These are phyloP conservation scores for Penicillium angulare DNA, from an alignment of 495 filamentous ascomycete genomes.

Conservation along the genomic window DNA sequence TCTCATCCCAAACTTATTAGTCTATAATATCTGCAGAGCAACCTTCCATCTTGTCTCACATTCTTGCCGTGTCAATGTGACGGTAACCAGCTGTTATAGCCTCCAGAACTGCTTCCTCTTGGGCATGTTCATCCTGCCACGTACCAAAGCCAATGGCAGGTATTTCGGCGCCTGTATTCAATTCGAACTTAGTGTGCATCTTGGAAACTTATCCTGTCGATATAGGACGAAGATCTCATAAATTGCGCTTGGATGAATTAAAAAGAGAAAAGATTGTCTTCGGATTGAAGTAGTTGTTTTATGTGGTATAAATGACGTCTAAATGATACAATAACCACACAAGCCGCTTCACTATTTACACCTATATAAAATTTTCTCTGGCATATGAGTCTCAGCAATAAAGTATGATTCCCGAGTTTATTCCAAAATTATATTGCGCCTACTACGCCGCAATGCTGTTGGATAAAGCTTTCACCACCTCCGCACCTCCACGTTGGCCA, in stretches of 20 bases:
- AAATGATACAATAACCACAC: background rate
- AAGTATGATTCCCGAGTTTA: background rate
- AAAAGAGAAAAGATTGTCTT: background rate
- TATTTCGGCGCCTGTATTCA: conserved; percentile 52
- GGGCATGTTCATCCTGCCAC: conserved; percentile 48
- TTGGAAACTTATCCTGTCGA: too few relatives aligned
- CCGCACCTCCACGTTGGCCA: conserved; percentile 35
- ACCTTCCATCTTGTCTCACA: conserved; percentile 33
- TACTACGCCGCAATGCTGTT: background rate
- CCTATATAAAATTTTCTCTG: background rate
- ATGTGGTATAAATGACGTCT: background rate
- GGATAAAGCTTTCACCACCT: conserved; percentile 23
- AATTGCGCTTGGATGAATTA: background rate
- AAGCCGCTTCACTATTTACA: conserved; percentile 1
- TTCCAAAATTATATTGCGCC: too few relatives aligned
- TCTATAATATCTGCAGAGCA: background rate
- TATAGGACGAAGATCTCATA: too few relatives aligned
- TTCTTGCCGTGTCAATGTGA: conserved; percentile 59
- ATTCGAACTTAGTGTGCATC: conserved; percentile 34
- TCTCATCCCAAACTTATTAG: background rate
- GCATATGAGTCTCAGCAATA: background rate
- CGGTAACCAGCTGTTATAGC: conserved; percentile 57
- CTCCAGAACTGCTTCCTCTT: conserved; percentile 45
- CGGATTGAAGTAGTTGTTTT: background rate
- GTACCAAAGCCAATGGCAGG: conserved; percentile 49